Conservation (phyloP, 164 flowering plant genomes). For the Cinnamomum chago region DNA sequence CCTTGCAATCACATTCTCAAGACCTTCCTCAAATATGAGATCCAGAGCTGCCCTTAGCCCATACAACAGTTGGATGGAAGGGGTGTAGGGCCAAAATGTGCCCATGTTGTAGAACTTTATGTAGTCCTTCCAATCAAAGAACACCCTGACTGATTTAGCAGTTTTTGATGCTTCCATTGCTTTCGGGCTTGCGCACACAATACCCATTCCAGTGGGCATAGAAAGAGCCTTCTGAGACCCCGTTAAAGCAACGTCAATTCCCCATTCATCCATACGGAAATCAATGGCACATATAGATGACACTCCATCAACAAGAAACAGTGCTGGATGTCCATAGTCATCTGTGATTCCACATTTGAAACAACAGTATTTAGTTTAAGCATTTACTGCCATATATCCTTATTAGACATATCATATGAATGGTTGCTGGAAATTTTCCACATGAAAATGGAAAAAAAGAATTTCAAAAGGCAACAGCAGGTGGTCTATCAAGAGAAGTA, state of each 20-base stretch:
- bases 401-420: background rate
- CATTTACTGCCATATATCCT: background rate
- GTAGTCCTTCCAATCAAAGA: conserved; percentile 97
- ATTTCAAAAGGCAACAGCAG: background rate
- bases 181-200: conserved; percentile 91
- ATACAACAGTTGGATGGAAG: conserved; percentile 89
- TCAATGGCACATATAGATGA: conserved; percentile 96
- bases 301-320: conserved; percentile 91
- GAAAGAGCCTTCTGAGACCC: conserved; percentile 99
- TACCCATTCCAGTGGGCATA: conserved; percentile 95
- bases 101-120: conserved; percentile 90
- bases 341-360: conserved; percentile 39
- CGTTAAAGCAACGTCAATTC: conserved; percentile 89
- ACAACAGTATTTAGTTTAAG: background rate
- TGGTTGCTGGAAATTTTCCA: background rate
- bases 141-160: conserved; percentile 84
- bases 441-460: background rate
- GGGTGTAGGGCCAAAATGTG: conserved; percentile 98
- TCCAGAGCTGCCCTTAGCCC: conserved; percentile 95
- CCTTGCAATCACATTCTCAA: conserved; percentile 88
- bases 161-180: conserved; percentile 83
- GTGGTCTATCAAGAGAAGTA: background rate
- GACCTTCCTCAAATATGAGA: conserved; percentile 92
- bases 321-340: conserved; percentile 82
- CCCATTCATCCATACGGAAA: conserved; percentile 99